These are phyloP conservation scores for Trichoderma atrobrunneum DNA, from an alignment of 2,329 filamentous ascomycete genomes.

Conservation along the genomic window DNA sequence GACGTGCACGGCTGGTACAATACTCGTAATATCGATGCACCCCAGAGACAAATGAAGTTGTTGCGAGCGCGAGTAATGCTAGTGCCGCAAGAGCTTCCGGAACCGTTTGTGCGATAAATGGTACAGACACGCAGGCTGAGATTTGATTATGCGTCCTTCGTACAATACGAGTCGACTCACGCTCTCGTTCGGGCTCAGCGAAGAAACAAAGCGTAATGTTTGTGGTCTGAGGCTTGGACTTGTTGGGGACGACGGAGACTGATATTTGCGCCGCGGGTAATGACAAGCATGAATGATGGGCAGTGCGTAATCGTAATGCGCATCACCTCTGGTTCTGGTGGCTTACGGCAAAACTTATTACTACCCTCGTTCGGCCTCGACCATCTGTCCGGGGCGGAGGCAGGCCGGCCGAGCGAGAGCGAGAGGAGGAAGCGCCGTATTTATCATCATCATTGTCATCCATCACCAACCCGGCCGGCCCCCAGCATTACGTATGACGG, in stretches of 20 bases:
- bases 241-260: constrained; percentile 9
- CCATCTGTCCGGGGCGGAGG: not conserved
- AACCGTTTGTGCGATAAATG: not conserved
- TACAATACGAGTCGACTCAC: not conserved
- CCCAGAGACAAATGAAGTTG: not conserved
- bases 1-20: not conserved
- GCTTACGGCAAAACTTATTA: not conserved
- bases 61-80: constrained; percentile 12
- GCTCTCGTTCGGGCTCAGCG: not conserved
- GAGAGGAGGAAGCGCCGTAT: constrained; percentile 4
- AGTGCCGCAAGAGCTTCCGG: not conserved
- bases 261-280: constrained; percentile 14
- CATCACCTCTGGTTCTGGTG: not conserved
- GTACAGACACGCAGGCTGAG: not conserved
- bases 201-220: not conserved
- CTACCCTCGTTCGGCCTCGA: not conserved
- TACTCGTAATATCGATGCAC: not conserved
- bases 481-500: constrained; percentile 14
- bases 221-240: not conserved
- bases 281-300: not conserved
- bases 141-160: constrained; percentile 3
- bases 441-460: constrained; percentile 13
- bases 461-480: constrained; percentile 3
- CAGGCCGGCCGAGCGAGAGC: not conserved
- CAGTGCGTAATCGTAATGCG: not conserved